Conservation (phyloP, 352 stramenopile species). For the Phytophthora citrophthora region DNA sequence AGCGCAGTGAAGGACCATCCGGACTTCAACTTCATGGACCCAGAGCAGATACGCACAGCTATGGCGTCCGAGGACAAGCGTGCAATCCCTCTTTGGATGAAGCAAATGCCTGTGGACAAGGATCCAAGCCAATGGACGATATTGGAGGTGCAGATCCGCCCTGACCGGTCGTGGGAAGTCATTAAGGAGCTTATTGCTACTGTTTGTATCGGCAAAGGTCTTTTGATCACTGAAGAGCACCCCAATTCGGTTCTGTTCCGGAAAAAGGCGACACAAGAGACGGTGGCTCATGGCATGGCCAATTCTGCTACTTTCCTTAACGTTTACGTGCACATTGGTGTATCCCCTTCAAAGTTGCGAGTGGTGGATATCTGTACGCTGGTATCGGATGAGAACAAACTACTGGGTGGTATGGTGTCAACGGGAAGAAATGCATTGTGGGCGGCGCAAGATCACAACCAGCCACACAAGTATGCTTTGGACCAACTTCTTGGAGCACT, state of each 20-base stretch:
- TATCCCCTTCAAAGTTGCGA: conserved; percentile 79
- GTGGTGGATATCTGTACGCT: conserved; percentile 73
- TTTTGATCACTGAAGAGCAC: conserved; percentile 65
- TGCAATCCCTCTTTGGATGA: conserved; percentile 59
- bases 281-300: conserved; percentile 69
- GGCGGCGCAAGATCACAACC: conserved; percentile 41
- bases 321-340: conserved; percentile 73
- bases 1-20: conserved; percentile 70
- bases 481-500: conserved; percentile 74
- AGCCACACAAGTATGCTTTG: conserved; percentile 57
- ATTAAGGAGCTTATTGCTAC: conserved; percentile 84
- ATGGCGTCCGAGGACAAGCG: conserved; percentile 37
- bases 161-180: conserved; percentile 73
- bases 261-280: conserved; percentile 68
- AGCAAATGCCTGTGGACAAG: conserved; percentile 60
- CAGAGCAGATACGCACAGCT: conserved; percentile 38
- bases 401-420: conserved; percentile 64
- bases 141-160: conserved; percentile 71
- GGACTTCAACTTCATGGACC: conserved; percentile 67
- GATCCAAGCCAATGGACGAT: conserved; percentile 74
- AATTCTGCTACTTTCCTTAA: conserved; percentile 75
- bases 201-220: conserved; percentile 77
- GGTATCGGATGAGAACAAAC: conserved; percentile 68
- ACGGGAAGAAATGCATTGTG: conserved; percentile 45
- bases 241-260: conserved; percentile 71